These are phyloP conservation scores for Tylopilus intermedius DNA, from an alignment of 768 basidiomycete genomes.

Conservation along the genomic window DNA sequence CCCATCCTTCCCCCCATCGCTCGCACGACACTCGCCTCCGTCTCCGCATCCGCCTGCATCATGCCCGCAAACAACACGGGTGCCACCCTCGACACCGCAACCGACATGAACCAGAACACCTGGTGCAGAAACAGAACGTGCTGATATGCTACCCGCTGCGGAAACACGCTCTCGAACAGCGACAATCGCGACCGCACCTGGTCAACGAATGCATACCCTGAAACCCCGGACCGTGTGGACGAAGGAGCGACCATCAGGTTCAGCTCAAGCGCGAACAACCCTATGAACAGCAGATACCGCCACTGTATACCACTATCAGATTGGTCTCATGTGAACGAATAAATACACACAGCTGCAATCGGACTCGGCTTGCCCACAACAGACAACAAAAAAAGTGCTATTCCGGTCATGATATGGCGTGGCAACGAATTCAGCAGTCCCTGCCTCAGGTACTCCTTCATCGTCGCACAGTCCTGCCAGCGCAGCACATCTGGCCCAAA, in stretches of 20 bases:
- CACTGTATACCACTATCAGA: slow-evolving; percentile 45
- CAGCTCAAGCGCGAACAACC: slow-evolving; percentile 58
- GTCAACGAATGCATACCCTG: slow-evolving; percentile 25
- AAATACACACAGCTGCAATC: slow-evolving; percentile 57
- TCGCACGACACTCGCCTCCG: slow-evolving; percentile 22
- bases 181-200: slow-evolving; percentile 11
- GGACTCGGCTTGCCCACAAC: slow-evolving; percentile 55
- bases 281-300: slow-evolving; percentile 72
- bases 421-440: slow-evolving; percentile 60
- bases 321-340: slow-evolving; percentile 2
- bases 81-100: slow-evolving; percentile 66
- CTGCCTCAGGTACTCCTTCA: slow-evolving; percentile 61
- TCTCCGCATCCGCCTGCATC: slow-evolving; percentile 25
- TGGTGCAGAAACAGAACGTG: slow-evolving; percentile 76
- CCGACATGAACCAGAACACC: slow-evolving; percentile 66
- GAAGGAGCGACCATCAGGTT: slow-evolving; percentile 54
- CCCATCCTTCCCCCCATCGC: slow-evolving; percentile 44
- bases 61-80: slow-evolving; percentile 55
- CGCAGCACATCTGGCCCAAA: slow-evolving; percentile 70
- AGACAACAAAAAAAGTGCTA: slow-evolving; percentile 57
- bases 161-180: slow-evolving; percentile 46
- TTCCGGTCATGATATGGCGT: slow-evolving; percentile 61
- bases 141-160: slow-evolving; percentile 65
- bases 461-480: slow-evolving; percentile 67
- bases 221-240: slow-evolving; percentile 2